These are phyloP conservation scores for Scheffersomyces stipitis DNA, from an alignment of 805 yeast genomes.

Conservation along the genomic window DNA sequence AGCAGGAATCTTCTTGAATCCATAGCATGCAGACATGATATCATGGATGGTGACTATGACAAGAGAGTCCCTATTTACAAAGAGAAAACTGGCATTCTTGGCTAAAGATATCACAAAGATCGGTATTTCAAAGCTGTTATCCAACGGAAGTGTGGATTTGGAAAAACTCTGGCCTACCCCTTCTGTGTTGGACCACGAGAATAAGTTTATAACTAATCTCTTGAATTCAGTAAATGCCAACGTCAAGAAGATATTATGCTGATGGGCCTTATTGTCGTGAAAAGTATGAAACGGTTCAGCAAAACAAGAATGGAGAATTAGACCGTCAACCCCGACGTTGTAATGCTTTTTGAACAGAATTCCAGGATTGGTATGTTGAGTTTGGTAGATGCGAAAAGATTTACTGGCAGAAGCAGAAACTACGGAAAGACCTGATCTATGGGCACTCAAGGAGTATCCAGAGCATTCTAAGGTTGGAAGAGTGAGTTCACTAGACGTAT, in stretches of 20 bases:
- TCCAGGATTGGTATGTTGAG: conserved; percentile 37
- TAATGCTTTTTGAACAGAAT: conserved; percentile 35
- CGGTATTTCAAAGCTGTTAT: conserved; percentile 42
- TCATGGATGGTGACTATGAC: conserved; percentile 42
- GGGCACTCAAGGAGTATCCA: conserved; percentile 32
- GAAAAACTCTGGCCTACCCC: conserved; percentile 26
- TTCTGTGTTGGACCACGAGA: conserved; percentile 42
- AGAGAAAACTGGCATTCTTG: conserved; percentile 35
- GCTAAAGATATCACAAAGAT: conserved; percentile 41
- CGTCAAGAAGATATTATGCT: conserved; percentile 34
- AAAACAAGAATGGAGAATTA: conserved; percentile 42
- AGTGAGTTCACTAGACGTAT: conserved; percentile 12
- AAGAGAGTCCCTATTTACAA: conserved; percentile 34
- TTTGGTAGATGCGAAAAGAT: conserved; percentile 37
- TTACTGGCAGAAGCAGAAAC: conserved; percentile 38
- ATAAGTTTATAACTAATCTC: conserved; percentile 37
- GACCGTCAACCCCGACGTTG: conserved; percentile 43
- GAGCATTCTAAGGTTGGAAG: conserved; percentile 18
- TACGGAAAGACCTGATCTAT: conserved; percentile 37
- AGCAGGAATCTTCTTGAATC: conserved; percentile 23
- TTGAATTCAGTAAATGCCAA: conserved; percentile 37
- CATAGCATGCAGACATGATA: conserved; percentile 47
- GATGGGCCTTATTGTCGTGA: conserved; percentile 13
- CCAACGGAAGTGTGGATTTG: conserved; percentile 40
- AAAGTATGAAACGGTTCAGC: conserved; percentile 28